phyloP scores from a whole-genome alignment of 2,329 filamentous ascomycete genomes.

The Calonectria hongkongensis region DNA sequence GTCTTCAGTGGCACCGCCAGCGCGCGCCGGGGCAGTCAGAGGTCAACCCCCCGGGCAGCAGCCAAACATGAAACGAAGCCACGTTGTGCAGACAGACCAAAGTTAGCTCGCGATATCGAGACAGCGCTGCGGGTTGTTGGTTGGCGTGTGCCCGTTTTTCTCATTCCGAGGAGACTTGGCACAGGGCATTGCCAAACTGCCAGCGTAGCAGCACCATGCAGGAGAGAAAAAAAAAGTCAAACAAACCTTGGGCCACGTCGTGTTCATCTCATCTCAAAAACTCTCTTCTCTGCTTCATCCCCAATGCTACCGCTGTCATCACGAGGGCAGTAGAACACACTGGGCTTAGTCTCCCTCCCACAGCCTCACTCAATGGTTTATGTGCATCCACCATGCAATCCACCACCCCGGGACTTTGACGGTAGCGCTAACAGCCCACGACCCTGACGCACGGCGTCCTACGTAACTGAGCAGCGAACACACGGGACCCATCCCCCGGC shows the following conservation, averaged over 20 bases:
- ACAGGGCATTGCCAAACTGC: slow-evolving; percentile 15
- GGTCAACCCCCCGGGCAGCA: slow-evolving; percentile 11
- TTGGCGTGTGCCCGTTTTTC: not conserved
- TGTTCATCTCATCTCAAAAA: slow-evolving; percentile 9
- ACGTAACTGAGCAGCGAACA: slow-evolving; percentile 27
- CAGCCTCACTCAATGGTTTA: slow-evolving; percentile 52
- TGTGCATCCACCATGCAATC: slow-evolving; percentile 6
- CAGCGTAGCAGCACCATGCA: slow-evolving; percentile 8
- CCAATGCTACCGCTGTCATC: slow-evolving; percentile 1
- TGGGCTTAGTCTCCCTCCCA: slow-evolving; percentile 38
- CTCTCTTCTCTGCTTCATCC: not conserved
- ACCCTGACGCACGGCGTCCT: slow-evolving; percentile 10
- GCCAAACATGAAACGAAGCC: slow-evolving; percentile 37
- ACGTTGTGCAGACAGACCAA: not conserved
- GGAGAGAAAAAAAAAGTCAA: not conserved
- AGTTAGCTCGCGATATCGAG: not conserved
- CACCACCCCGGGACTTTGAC: slow-evolving; percentile 22
- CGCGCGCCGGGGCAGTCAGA: not conserved
- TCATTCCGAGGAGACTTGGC: slow-evolving; percentile 13
- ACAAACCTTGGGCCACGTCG: not conserved
- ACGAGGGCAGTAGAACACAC: slow-evolving; percentile 11
- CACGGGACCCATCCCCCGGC: slow-evolving; percentile 20
- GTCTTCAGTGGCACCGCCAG: slow-evolving; percentile 14
- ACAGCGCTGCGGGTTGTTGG: not conserved
- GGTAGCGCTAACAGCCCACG: not conserved